These are phyloP conservation scores for Tricholoma sp. DNA, from an alignment of 768 basidiomycete species.

Conservation along the genomic window DNA sequence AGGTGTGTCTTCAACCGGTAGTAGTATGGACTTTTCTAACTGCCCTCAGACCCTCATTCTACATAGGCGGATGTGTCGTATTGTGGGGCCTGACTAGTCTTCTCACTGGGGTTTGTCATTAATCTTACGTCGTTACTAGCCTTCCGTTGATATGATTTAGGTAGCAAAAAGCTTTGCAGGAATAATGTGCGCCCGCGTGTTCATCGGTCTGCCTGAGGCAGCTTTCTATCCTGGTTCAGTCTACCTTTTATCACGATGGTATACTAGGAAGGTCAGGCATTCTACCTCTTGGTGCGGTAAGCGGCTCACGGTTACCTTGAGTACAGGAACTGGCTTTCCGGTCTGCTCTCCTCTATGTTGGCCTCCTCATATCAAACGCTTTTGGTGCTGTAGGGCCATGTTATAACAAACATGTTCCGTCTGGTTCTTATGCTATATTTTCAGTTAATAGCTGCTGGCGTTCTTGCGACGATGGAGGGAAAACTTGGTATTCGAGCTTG, in stretches of 20 bases:
- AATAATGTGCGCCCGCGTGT: slow-evolving; percentile 51
- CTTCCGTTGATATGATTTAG: slow-evolving; percentile 23
- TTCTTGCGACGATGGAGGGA: slow-evolving; percentile 66
- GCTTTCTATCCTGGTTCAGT: slow-evolving; percentile 61
- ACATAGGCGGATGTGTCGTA: slow-evolving; percentile 56
- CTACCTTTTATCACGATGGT: slow-evolving; percentile 48
- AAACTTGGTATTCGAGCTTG: slow-evolving; percentile 62
- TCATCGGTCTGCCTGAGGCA: slow-evolving; percentile 62
- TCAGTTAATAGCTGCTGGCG: slow-evolving; percentile 71
- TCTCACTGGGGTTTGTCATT: slow-evolving; percentile 48
- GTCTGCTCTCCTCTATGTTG: slow-evolving; percentile 55
- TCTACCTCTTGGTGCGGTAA: neutral
- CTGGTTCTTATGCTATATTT: neutral
- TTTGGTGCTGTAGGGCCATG: slow-evolving; percentile 51
- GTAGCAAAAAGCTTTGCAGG: slow-evolving; percentile 50
- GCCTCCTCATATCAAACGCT: slow-evolving; percentile 60
- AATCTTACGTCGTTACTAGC: neutral
- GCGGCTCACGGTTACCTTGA: slow-evolving; percentile 2
- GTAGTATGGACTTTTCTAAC: neutral
- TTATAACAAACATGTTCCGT: neutral
- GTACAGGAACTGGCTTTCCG: slow-evolving; percentile 61
- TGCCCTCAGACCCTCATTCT: slow-evolving; percentile 47
- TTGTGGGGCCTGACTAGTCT: slow-evolving; percentile 61
- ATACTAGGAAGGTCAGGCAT: slow-evolving; percentile 45
- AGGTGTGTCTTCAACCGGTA: slow-evolving; percentile 27